Percentiles rank a stretch among this genome's conserved stretches.
phyloP scores from a whole-genome alignment of 106 monocot species.

The Agapanthus africanus region DNA sequence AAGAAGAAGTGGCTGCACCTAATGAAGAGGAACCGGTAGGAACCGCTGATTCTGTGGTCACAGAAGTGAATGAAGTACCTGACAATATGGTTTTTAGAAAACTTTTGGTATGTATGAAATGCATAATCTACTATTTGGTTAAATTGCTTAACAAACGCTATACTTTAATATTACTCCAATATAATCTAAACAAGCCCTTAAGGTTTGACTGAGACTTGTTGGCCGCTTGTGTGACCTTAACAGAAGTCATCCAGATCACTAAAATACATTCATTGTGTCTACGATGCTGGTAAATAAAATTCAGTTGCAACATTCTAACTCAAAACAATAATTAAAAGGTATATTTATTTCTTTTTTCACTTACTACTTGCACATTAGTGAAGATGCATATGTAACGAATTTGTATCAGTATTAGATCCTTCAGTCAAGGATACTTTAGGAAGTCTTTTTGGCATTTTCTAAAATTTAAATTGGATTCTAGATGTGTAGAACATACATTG shows the following conservation, averaged over 20 bases:
- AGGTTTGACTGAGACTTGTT: not conserved
- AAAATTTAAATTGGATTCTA: too few relatives aligned
- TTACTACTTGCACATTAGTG: too few relatives aligned
- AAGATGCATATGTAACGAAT: too few relatives aligned
- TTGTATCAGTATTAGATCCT: too few relatives aligned
- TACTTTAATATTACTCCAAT: not conserved
- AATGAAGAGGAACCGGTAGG: constrained; percentile 18
- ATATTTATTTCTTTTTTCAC: too few relatives aligned
- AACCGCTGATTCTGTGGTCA: constrained; percentile 23
- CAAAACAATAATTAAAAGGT: too few relatives aligned
- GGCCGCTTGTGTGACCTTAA: not conserved
- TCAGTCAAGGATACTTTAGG: too few relatives aligned
- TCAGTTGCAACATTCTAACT: too few relatives aligned
- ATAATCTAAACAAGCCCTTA: not conserved
- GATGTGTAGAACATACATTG: too few relatives aligned
- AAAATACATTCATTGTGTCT: not conserved
- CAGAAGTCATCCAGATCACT: not conserved
- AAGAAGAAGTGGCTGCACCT: not conserved
- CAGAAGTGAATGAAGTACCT: constrained; percentile 15
- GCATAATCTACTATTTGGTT: constrained; percentile 4
- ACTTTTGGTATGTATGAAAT: constrained; percentile 69
- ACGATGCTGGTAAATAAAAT: too few relatives aligned
- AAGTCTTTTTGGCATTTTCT: too few relatives aligned
- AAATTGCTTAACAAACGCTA: not conserved
- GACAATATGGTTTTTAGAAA: constrained; percentile 67